Conservation (phyloP, 129 eudicot species). For the Glebionis coronaria region DNA sequence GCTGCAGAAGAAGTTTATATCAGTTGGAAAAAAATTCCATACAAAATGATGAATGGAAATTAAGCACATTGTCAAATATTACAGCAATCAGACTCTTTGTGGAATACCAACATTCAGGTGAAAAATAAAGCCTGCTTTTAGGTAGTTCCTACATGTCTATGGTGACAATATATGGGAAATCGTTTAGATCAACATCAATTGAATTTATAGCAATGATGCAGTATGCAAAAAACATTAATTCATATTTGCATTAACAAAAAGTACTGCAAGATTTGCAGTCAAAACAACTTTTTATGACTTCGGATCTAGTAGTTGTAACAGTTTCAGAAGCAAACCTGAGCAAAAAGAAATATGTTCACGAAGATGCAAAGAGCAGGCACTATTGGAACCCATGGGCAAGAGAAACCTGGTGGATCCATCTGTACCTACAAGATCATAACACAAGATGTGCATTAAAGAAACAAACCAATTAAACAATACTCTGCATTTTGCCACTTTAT, state of each 20-base stretch:
- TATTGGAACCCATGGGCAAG: conserved; percentile 94
- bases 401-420: conserved; percentile 59
- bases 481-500: background rate
- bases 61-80: background rate
- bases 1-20: conserved; percentile 48
- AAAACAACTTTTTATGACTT: background rate
- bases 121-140: background rate
- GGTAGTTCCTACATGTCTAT: no score
- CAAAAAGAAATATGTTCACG: conserved; percentile 78
- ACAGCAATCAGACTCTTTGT: background rate
- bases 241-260: no score
- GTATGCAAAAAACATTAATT: no score
- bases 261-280: no score
- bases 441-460: conserved; percentile 11
- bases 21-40: background rate
- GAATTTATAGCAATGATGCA: no score
- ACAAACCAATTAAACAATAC: background rate
- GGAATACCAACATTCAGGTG: background rate
- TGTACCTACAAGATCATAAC: conserved; percentile 45
- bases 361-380: conserved; percentile 84
- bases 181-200: no score
- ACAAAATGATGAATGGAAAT: no score
- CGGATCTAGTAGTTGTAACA: background rate
- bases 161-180: no score
- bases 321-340: conserved; percentile 64